Evolutionary conservation across 257 asterid species (phyloP).

Genomic region (Solanum neorickii): DNA sequence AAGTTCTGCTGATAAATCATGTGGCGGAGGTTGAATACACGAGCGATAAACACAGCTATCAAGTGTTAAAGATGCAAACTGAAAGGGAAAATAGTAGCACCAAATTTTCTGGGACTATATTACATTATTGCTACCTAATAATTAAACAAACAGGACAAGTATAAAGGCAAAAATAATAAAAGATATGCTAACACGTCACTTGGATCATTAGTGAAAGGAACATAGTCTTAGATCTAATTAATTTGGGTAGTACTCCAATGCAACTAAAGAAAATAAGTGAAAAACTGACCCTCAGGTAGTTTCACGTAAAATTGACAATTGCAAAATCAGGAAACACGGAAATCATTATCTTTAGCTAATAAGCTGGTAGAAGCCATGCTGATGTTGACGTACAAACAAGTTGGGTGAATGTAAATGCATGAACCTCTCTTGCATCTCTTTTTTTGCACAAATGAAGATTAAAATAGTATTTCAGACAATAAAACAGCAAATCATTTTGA

Average conservation of each 20-base stretch:
- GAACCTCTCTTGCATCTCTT: not conserved
- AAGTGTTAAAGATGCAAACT: slow-evolving; percentile 1
- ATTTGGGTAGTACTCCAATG: not conserved
- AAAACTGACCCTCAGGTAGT: not conserved
- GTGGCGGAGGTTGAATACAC: slow-evolving; percentile 6
- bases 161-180: not conserved
- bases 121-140: not conserved
- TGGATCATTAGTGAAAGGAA: not conserved
- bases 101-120: not conserved
- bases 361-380: not conserved
- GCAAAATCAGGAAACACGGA: not conserved
- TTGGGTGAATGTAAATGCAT: not conserved
- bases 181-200: not conserved
- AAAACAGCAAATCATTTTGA: not conserved
- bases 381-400: not conserved
- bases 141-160: not conserved
- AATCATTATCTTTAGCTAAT: not conserved
- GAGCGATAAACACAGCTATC: slow-evolving; percentile 11
- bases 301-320: not conserved
- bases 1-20: not conserved
- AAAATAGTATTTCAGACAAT: not conserved
- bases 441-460: not conserved
- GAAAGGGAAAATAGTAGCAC: not conserved
- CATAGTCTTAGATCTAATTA: not conserved
- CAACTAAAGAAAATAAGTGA: not conserved